Evolutionary conservation across 1,139 yeast genomes (phyloP), one percentile per base, ranked within the genome.

Genomic region (Kodamaea ohmeri): DNA sequence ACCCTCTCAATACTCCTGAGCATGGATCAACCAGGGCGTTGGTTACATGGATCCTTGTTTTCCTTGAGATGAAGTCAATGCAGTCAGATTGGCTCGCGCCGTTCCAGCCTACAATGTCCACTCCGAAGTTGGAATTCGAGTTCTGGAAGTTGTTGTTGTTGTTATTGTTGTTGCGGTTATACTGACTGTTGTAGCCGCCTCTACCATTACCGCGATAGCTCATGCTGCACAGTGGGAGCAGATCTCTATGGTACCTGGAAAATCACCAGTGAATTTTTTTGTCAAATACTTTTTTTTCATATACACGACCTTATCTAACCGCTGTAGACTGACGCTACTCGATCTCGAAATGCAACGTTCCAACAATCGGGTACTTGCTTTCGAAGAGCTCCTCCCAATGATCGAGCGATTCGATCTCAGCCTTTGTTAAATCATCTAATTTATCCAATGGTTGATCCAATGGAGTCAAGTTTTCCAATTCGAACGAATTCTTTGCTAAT

Each of bases 371-470:
- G 51, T 84, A 92, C 67, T 90, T 89, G 53, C 77, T 79, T 44
- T 75, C 78, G 58, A 90, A 92, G 60, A 82, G 92, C 39, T 78
- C 78, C 52, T 78, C 90, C 98, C 98, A 92, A 37, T 81, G 84
- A 46, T 84, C 77, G 51, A 94, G 67, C 1, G 94, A 73, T 40
- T 78, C 83, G 34, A 52, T 50, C 49, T 90, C 96, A n/a, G 71
- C 73, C 8, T 65, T 67, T 1, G 71, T 63, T 50, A 92, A 72
- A 46, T 79, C 92, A 1, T 62, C 55, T 44, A 92, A 69, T 11
- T 63, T 63, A 55, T 92, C 98, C 48, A 92, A 75, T 9, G 95
- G 94, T 45, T 79, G 67, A 43, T 77, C 81, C 56, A 82, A 65
- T 11, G 76, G 71, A 33, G 75, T 78, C 32, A 84, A 67, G 40